Percentiles rank a stretch among this genome's conserved stretches.
Evolutionary conservation across 2,329 filamentous ascomycete genomes (phyloP).

Genomic region (Phialemoniopsis sp.): DNA sequence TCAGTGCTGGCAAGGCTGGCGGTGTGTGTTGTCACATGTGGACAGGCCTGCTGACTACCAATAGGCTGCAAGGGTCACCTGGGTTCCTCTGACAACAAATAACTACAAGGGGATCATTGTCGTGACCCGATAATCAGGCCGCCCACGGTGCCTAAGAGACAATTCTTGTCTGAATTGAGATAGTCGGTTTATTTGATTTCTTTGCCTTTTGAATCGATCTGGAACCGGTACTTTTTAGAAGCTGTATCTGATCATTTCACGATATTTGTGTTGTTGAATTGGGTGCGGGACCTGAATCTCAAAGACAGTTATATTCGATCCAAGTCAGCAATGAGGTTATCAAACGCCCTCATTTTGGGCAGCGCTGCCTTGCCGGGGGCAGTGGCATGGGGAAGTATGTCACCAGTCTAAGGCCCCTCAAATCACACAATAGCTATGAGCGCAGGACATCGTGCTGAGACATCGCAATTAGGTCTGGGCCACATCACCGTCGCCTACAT

Average conservation of each 20-base stretch:
- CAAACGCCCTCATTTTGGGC: conserved; percentile 18
- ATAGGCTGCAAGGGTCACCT: too few species aligned
- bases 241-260: too few species aligned
- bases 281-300: neutral
- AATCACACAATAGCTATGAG: too few species aligned
- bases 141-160: neutral
- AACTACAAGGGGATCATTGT: neutral
- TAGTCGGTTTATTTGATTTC: too few species aligned
- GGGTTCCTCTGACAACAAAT: neutral
- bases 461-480: conserved; percentile 45
- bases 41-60: too few species aligned
- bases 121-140: neutral
- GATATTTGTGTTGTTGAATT: too few species aligned
- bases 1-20: too few species aligned
- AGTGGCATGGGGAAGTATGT: conserved; percentile 37
- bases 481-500: conserved; percentile 64
- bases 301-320: conserved; percentile 3
- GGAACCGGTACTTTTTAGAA: too few species aligned
- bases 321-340: conserved; percentile 20
- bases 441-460: conserved; percentile 4
- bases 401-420: neutral
- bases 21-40: too few species aligned
- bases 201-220: too few species aligned
- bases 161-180: too few species aligned
- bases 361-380: conserved; percentile 24